Evolutionary conservation across 2,329 filamentous ascomycete genomes (phyloP).

Genomic region (Mycocentrospora acerina): DNA sequence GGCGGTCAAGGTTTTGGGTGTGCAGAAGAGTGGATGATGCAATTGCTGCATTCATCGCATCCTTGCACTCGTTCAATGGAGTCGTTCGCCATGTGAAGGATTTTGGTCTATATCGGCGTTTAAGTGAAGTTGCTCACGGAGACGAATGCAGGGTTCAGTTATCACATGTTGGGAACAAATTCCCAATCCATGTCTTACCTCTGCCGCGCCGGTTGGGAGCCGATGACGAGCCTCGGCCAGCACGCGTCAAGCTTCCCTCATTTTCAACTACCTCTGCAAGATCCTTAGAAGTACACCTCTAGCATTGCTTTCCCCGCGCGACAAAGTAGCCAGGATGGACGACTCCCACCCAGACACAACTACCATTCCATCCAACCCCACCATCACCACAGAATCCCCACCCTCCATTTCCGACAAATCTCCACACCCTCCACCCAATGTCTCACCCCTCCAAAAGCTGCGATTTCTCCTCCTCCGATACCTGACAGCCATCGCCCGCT

Average conservation of each 20-base stretch:
- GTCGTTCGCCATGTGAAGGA: no score
- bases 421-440: constrained; percentile 8
- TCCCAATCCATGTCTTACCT: no score
- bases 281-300: no score
- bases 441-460: constrained; percentile 12
- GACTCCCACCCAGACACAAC: constrained; percentile 19
- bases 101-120: no score
- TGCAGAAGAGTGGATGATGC: background rate
- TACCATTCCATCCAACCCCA: constrained; percentile 22
- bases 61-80: no score
- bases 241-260: background rate
- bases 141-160: no score
- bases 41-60: no score
- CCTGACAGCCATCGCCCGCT: constrained; percentile 18
- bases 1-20: background rate
- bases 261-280: no score
- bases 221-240: no score
- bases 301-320: background rate
- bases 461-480: constrained; percentile 19
- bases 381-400: constrained; percentile 7
- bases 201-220: no score
- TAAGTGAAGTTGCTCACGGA: no score
- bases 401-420: constrained; percentile 9
- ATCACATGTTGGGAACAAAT: no score
- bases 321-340: constrained; percentile 10